phyloP scores from a whole-genome alignment of 2,329 filamentous ascomycete genomes.

The Colletotrichum tanaceti region DNA sequence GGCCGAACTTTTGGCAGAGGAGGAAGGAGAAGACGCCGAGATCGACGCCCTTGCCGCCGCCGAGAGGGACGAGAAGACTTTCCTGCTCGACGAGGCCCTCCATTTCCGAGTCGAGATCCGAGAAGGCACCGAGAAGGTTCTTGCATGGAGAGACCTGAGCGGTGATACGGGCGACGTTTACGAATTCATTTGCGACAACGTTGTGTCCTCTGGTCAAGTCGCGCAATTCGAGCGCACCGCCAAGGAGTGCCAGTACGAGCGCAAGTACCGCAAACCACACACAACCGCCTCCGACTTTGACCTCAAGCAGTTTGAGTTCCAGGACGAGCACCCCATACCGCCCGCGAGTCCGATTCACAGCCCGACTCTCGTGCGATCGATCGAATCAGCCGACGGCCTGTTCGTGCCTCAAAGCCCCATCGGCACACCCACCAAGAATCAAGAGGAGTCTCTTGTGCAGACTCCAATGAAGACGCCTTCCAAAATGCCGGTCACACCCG shows the following conservation, averaged over 20 bases:
- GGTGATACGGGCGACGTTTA: slow-evolving; percentile 95
- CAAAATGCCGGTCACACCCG: slow-evolving; percentile 48
- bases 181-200: slow-evolving; percentile 93
- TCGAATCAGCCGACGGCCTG: slow-evolving; percentile 70
- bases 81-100: slow-evolving; percentile 91
- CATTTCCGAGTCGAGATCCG: slow-evolving; percentile 88
- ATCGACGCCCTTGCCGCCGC: slow-evolving; percentile 76
- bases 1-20: slow-evolving; percentile 88
- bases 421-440: slow-evolving; percentile 52
- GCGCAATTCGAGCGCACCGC: slow-evolving; percentile 85
- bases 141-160: slow-evolving; percentile 95
- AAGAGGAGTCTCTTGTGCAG: slow-evolving; percentile 49
- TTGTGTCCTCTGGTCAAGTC: slow-evolving; percentile 76
- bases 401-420: slow-evolving; percentile 44
- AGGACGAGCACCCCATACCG: slow-evolving; percentile 71
- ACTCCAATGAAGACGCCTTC: slow-evolving; percentile 58
- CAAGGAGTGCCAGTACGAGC: slow-evolving; percentile 95
- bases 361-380: slow-evolving; percentile 65
- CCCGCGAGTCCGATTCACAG: slow-evolving; percentile 72
- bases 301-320: slow-evolving; percentile 84
- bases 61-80: slow-evolving; percentile 97
- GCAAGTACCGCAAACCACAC: slow-evolving; percentile 86
- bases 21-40: slow-evolving; percentile 84
- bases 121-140: slow-evolving; percentile 82
- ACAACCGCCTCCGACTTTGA: slow-evolving; percentile 85